Conservation (phyloP, 2,329 filamentous ascomycete genomes). For the Gnomoniopsis smithogilvyi region DNA sequence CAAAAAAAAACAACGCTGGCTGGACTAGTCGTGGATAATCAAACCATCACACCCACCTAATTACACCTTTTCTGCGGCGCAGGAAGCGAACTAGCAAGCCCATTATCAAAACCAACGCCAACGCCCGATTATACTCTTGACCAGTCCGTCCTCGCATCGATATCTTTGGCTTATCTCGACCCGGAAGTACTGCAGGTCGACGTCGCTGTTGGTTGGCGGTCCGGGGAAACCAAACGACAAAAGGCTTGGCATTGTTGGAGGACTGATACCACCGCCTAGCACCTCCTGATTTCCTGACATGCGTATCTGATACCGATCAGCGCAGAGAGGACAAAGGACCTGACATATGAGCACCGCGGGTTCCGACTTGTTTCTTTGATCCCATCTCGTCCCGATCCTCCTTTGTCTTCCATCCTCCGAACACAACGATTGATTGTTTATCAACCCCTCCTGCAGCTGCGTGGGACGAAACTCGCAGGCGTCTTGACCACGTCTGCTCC, state of each 20-base stretch:
- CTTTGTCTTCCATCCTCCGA: background rate
- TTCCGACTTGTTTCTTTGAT: constrained; percentile 5
- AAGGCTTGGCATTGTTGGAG: constrained; percentile 15
- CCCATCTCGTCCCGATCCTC: background rate
- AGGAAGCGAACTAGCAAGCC: background rate
- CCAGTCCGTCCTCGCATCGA: constrained; percentile 12
- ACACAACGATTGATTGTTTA: background rate
- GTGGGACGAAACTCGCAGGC: background rate
- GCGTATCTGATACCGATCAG: constrained; percentile 17
- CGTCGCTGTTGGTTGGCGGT: constrained; percentile 10
- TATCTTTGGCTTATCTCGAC: constrained; percentile 16
- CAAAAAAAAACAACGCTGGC: background rate
- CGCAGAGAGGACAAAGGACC: background rate
- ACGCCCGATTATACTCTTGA: background rate
- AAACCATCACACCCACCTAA: background rate
- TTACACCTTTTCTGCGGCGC: background rate
- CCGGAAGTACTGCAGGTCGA: constrained; percentile 1
- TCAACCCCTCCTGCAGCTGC: background rate
- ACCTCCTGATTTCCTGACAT: background rate
- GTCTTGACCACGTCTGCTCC: background rate
- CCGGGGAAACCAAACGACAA: background rate
- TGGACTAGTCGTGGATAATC: background rate
- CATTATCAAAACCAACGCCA: background rate
- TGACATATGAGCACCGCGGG: constrained; percentile 13
- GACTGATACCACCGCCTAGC: background rate